These are phyloP conservation scores for Didymella pomorum DNA, from an alignment of 2,329 filamentous ascomycete genomes.

Conservation along the genomic window DNA sequence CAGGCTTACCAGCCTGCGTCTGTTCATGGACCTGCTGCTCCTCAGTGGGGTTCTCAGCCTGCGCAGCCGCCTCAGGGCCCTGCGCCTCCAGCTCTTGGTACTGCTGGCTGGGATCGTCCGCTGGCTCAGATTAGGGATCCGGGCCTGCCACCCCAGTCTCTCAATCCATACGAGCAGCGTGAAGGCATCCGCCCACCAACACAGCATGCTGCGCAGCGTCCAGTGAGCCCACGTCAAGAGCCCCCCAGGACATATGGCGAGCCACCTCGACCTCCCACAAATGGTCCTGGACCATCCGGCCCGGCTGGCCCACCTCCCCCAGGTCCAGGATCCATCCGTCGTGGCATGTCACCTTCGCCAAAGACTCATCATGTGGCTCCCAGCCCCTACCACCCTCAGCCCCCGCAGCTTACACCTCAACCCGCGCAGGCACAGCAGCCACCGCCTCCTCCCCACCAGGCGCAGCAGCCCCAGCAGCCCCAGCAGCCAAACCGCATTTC, in stretches of 20 bases:
- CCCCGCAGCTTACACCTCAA: conserved; percentile 60
- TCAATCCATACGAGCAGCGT: conserved; percentile 83
- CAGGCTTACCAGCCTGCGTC: conserved; percentile 88
- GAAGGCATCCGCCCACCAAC: conserved; percentile 74
- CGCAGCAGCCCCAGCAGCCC: conserved; percentile 36
- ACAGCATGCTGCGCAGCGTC: conserved; percentile 70
- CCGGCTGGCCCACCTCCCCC: conserved; percentile 52
- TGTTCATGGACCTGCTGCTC: conserved; percentile 82
- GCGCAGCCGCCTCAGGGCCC: conserved; percentile 70
- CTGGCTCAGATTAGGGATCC: conserved; percentile 78
- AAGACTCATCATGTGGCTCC: conserved; percentile 64
- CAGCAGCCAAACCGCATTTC: conserved; percentile 57
- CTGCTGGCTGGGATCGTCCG: conserved; percentile 65
- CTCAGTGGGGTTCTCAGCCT: conserved; percentile 86
- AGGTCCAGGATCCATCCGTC: conserved; percentile 53
- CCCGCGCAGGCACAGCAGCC: conserved; percentile 59
- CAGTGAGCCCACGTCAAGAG: conserved; percentile 79
- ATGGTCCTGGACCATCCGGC: conserved; percentile 54
- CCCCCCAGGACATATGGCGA: conserved; percentile 74
- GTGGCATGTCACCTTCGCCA: conserved; percentile 66
- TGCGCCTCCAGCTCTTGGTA: conserved; percentile 63
- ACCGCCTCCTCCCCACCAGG: conserved; percentile 42
- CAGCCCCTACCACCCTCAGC: conserved; percentile 57
- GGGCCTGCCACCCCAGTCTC: conserved; percentile 71
- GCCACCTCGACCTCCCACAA: conserved; percentile 61